Evolutionary conservation across 768 basidiomycete species (phyloP).

Genomic region (Suillus clintonianus): DNA sequence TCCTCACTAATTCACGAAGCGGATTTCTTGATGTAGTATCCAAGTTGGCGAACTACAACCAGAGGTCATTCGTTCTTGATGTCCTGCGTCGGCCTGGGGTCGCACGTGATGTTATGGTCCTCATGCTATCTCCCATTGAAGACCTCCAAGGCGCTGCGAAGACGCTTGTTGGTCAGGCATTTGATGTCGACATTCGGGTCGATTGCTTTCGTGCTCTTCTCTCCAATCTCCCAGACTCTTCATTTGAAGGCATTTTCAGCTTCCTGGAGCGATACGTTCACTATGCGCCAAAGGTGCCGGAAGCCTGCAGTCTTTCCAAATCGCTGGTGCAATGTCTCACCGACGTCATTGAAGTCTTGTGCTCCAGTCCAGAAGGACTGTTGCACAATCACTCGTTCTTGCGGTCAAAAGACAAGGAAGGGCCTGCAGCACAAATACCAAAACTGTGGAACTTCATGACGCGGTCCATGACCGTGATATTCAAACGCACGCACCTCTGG

Average conservation of each 20-base stretch:
- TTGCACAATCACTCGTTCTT: slow-evolving; percentile 59
- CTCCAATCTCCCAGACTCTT: slow-evolving; percentile 59
- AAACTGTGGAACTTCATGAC: slow-evolving; percentile 85
- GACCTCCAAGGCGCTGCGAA: slow-evolving; percentile 76
- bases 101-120: slow-evolving; percentile 57
- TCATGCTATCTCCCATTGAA: slow-evolving; percentile 83
- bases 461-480: slow-evolving; percentile 77
- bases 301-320: slow-evolving; percentile 88
- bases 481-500: slow-evolving; percentile 84
- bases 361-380: slow-evolving; percentile 69
- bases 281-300: slow-evolving; percentile 66
- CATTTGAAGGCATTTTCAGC: slow-evolving; percentile 70
- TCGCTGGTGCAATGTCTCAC: slow-evolving; percentile 90
- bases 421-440: slow-evolving; percentile 56
- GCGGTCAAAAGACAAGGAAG: slow-evolving; percentile 41
- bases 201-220: slow-evolving; percentile 87
- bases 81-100: slow-evolving; percentile 59
- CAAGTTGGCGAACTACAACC: slow-evolving; percentile 63
- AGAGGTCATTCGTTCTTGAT: slow-evolving; percentile 49
- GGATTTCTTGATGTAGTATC: slow-evolving; percentile 67
- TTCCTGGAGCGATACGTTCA: slow-evolving; percentile 67
- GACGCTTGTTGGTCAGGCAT: slow-evolving; percentile 79
- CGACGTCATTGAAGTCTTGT: slow-evolving; percentile 89
- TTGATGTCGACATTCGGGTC: slow-evolving; percentile 84
- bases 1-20: slow-evolving; percentile 55